Base-by-base conservation (phyloP, 768 basidiomycete genomes). In the Boletus coccyginus region DNA sequence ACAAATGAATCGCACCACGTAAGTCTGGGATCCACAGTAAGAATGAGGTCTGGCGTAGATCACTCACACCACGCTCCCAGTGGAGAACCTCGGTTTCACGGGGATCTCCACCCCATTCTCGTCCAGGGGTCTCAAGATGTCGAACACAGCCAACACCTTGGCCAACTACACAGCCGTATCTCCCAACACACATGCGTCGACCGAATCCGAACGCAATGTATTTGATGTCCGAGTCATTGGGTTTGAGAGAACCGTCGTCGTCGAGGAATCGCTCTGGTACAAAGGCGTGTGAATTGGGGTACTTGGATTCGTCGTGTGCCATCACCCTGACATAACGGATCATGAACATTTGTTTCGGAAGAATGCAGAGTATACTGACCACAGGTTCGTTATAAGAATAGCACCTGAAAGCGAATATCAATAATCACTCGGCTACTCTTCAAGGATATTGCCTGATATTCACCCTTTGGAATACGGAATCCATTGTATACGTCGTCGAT, bases 391-490 rank as follows among this genome's bases (percentile, higher is more conserved):
- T 5, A 62, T 0, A 1, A 62, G 0, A 1, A 50, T 27, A 11
- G 56, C 40, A 19, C 61, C 61, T 63, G 16, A 5, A 27, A 32
- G 2, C 1, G 4, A 1, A 2, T 0, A 3, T 52, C 31, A 46
- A n/a, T 31, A 27, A 1, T 12, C 14, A 1, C 13, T 33, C 14
- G 7, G 3, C 2, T 2, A 5, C 9, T 10, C 7, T 7, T n/a
- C n/a, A n/a, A n/a, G n/a, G n/a, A n/a, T n/a, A n/a, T n/a, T n/a
- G n/a, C 8, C 17, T 19, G 13, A 11, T 19, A 50, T 9, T 32
- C 16, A 62, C 61, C 61, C 53, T 75, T 74, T 7, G 83, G 83
- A 46, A 85, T 85, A 8, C 77, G 66, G 52, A 78, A 79, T 13
- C 76, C 74, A 33, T 66, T 61, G 52, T 65, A 66, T 21, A 59